A percentile compares a stretch with the other conserved stretches of the same genome.
phyloP scores from a whole-genome alignment of 176 grass and related monocot species.

The Bolboschoenus planiculmis region DNA sequence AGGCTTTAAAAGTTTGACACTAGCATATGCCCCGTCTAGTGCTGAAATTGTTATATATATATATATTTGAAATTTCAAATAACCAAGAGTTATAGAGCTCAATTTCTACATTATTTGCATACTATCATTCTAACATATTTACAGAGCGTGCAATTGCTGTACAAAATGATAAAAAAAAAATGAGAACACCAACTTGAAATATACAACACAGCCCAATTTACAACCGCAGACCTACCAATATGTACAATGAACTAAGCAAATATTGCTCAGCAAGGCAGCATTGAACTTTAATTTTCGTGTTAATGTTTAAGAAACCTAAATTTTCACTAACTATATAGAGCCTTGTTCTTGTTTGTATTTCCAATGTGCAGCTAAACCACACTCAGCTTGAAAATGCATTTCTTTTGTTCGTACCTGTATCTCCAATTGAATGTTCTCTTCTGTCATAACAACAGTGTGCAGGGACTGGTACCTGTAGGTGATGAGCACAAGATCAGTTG shows the following conservation, averaged over 20 bases:
- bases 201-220: slow-evolving; percentile 19
- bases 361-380: slow-evolving; percentile 71
- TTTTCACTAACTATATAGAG: slow-evolving; percentile 53
- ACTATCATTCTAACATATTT: background rate
- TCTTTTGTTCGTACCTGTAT: slow-evolving; percentile 79
- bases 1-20: too few species aligned
- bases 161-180: background rate
- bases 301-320: slow-evolving; percentile 41
- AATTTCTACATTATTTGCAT: background rate
- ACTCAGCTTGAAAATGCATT: slow-evolving; percentile 87
- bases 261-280: slow-evolving; percentile 14
- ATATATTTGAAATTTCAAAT: background rate
- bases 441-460: slow-evolving; percentile 63
- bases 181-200: background rate
- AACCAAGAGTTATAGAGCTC: too few species aligned
- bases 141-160: background rate
- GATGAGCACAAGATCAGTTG: slow-evolving; percentile 4
- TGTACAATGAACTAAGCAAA: slow-evolving; percentile 24
- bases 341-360: slow-evolving; percentile 51
- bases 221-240: slow-evolving; percentile 26
- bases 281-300: slow-evolving; percentile 20
- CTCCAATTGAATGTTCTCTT: slow-evolving; percentile 52
- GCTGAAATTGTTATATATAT: background rate
- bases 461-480: slow-evolving; percentile 68
- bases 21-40: background rate